Evolutionary conservation across 257 asterid species (phyloP).

Genomic region (Cruciata laevipes): DNA sequence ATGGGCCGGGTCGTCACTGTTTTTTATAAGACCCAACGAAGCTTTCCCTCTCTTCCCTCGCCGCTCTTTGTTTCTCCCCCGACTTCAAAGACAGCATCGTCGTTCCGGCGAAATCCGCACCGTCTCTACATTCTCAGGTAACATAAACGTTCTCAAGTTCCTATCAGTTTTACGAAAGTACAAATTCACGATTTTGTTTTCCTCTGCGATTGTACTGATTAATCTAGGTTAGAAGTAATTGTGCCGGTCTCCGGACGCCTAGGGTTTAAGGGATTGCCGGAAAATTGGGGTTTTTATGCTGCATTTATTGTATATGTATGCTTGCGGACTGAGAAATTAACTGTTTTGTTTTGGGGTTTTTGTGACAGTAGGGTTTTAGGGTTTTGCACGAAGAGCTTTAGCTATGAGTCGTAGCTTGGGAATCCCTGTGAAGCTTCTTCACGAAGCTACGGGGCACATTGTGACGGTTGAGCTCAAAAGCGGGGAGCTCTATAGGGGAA

Average conservation of each 20-base stretch:
- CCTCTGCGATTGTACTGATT: neutral
- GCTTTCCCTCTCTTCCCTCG: neutral
- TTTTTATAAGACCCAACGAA: neutral
- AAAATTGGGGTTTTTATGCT: neutral
- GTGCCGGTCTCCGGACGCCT: neutral
- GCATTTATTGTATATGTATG: neutral
- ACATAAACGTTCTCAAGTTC: neutral
- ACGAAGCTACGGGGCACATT: slow-evolving; percentile 90
- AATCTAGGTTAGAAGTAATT: neutral
- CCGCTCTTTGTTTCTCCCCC: neutral
- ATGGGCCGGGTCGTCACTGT: neutral
- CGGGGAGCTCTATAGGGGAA: slow-evolving; percentile 91
- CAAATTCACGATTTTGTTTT: neutral
- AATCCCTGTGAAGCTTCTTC: slow-evolving; percentile 95
- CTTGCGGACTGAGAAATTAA: neutral
- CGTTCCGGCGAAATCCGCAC: neutral
- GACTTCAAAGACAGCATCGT: neutral
- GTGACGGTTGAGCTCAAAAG: slow-evolving; percentile 90
- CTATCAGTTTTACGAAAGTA: neutral
- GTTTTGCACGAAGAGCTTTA: slow-evolving; percentile 3
- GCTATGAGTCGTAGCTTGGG: slow-evolving; percentile 87
- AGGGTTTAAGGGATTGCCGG: neutral
- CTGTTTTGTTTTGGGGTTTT: neutral
- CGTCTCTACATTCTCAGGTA: neutral
- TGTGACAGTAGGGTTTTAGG: slow-evolving; percentile 10